phyloP scores from a whole-genome alignment of 805 yeast genomes.

The Sugiyamaella valdiviana region DNA sequence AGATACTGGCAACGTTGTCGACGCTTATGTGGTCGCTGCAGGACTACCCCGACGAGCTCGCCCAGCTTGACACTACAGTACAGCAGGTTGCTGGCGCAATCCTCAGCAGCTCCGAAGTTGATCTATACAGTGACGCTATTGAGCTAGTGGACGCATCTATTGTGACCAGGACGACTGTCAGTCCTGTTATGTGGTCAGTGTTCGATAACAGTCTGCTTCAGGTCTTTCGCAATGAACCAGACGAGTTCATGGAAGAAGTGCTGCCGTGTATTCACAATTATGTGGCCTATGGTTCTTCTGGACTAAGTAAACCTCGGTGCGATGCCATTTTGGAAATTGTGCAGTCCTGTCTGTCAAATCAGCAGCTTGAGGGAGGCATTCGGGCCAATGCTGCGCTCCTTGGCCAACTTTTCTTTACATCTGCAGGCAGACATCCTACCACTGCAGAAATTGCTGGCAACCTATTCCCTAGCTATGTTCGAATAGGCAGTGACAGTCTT shows the following conservation, averaged over 20 bases:
- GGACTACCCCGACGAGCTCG: slow-evolving; percentile 61
- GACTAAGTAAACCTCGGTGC: neutral
- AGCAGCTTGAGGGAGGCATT: neutral
- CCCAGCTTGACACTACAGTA: slow-evolving; percentile 56
- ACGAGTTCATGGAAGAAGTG: slow-evolving; percentile 58
- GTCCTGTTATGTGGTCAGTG: slow-evolving; percentile 67
- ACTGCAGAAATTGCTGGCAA: neutral
- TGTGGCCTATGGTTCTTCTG: slow-evolving; percentile 46
- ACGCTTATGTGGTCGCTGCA: slow-evolving; percentile 78
- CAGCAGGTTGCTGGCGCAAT: slow-evolving; percentile 63
- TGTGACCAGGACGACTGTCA: slow-evolving; percentile 50
- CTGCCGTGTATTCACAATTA: slow-evolving; percentile 67
- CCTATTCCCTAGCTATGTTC: neutral
- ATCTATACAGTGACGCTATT: slow-evolving; percentile 67
- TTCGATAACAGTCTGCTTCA: slow-evolving; percentile 36
- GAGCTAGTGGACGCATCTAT: slow-evolving; percentile 68
- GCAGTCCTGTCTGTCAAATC: neutral
- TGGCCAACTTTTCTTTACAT: neutral
- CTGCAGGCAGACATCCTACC: neutral
- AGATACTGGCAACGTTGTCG: slow-evolving; percentile 70
- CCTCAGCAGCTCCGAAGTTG: slow-evolving; percentile 56
- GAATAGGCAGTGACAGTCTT: neutral
- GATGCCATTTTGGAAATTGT: neutral
- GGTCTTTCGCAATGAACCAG: slow-evolving; percentile 36
- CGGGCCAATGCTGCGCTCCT: slow-evolving; percentile 1